Evolutionary conservation across 805 yeast genomes (phyloP).

Genomic region (Myxozyma monticola): DNA sequence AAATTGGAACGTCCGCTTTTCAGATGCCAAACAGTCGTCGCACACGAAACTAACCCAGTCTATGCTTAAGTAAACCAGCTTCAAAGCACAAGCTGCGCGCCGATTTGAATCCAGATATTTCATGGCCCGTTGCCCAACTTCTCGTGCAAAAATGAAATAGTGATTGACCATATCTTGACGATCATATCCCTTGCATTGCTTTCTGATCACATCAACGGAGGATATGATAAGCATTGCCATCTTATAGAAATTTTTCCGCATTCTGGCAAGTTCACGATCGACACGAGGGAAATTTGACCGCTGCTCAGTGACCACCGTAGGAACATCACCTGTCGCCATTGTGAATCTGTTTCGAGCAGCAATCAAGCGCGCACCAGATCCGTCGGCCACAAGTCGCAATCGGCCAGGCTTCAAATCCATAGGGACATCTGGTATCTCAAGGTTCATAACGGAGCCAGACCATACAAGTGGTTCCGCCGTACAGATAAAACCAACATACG

Average conservation of each 20-base stretch:
- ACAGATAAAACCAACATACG: constrained; percentile 45
- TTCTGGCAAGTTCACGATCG: constrained; percentile 66
- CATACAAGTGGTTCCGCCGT: constrained; percentile 85
- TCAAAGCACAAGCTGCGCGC: constrained; percentile 67
- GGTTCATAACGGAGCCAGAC: constrained; percentile 75
- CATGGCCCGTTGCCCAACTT: constrained; percentile 72
- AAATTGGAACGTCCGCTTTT: constrained; percentile 89
- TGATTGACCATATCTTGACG: constrained; percentile 77
- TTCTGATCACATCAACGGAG: constrained; percentile 53
- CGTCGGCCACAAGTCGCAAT: constrained; percentile 65
- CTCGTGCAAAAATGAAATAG: constrained; percentile 74
- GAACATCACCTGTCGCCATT: constrained; percentile 54
- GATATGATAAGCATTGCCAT: constrained; percentile 66
- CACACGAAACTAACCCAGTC: constrained; percentile 93
- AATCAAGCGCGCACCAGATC: constrained; percentile 60
- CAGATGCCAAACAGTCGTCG: constrained; percentile 93
- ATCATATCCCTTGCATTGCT: constrained; percentile 56
- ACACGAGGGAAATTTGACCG: constrained; percentile 72
- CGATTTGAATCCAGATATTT: constrained; percentile 57
- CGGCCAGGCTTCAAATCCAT: constrained; percentile 67
- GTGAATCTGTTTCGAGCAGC: constrained; percentile 58
- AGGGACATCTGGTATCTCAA: constrained; percentile 41
- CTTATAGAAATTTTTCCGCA: constrained; percentile 65
- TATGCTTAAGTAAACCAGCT: constrained; percentile 71
- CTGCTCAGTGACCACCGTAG: constrained; percentile 53